Evolutionary conservation across 2,329 filamentous ascomycete genomes (phyloP), one percentile per base, ranked within the genome.

Genomic region (Fusarium hainanense): DNA sequence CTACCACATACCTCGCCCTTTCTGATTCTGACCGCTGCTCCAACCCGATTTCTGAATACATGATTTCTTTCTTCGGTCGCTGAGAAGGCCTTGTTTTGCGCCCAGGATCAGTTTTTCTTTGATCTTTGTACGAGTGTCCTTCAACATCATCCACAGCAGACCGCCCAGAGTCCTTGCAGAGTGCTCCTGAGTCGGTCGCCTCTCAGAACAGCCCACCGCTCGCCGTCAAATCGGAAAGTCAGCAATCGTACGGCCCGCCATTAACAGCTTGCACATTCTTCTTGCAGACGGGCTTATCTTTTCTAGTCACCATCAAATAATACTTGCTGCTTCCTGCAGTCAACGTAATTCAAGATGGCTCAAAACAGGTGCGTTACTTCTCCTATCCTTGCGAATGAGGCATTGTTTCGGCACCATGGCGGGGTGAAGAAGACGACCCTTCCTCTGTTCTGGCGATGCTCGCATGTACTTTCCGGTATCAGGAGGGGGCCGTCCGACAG

Each of bases 361-460:
- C 77, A 79, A 71, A 78, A 79, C 56, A 76, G 77, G 74, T 75
- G 75, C 54, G 74, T 69, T 40, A 46, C 32, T 42, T 50, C 48
- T 61, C 54, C 41, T 62, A 37, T 44, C 43, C 41, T 49, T 41
- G 48, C 41, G 54, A 34, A 54, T 44, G 49, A 62, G 59, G 54
- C 30, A 60, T 54, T 46, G 51, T 47, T 40, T 59, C 60, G 56
- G n/a, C 34, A 41, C 41, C 25, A 34, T 54, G 64, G 72, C 58
- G 69, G 65, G 72, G 69, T 69, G 67, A 59, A 65, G 46, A 61
- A 23, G 13, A 52, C 27, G 34, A 20, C 20, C 27, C 23, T 12
- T 50, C 47, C 23, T 41, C 18, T 37, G 46, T 41, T 20, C 37
- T 34, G 47, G 21, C 37, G 49, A 25, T 54, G 41, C 34, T 42